Evolutionary conservation across 768 basidiomycete species (phyloP), one percentile per base, ranked within the genome.

Genomic region (Gyrodon lividus): DNA sequence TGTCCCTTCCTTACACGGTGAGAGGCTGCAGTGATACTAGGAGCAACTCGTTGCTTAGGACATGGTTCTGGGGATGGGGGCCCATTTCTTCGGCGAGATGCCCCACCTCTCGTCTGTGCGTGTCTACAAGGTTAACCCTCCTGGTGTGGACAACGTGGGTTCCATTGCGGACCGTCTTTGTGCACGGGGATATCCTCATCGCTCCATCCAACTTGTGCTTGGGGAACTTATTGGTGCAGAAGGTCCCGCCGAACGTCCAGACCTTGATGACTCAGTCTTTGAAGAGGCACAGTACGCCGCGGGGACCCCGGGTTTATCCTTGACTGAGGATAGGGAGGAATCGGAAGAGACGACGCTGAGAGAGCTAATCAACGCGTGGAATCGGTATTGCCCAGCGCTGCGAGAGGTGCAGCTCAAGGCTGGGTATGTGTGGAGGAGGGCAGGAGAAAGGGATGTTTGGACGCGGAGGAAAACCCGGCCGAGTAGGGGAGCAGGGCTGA

Each of bases 361-460:
- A 24, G 72, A 73, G 30, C 65, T 72, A 16, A 66, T 78, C 31
- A 69, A 73, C 8, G 72, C 76, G 6, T 78, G 77, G 77, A 72
- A 71, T 46, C 68, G 70, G 39, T 71, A 70, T 35, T 76, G 76
- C 49, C 66, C 65, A 1, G 46, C 48, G 41, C 57, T 79, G 49
- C 65, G 69, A 20, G 69, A 72, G 60, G 70, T 79, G 12, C 76
- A 76, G 51, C 68, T 78, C 43, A 66, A 69, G 47, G 62, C 71
- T 6, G 70, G 66, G 4, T 72, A 64, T 48, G 65, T 70, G 5
- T 75, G 77, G 76, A 65, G 66, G 24, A 68, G 77, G 23, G 64
- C 64, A 5, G 67, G 56, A 30, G 65, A 68, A 45, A 68, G 67
- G 7, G 74, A 73, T 39, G 59, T 46, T 17, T 76, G 75, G 74